Percentiles rank a stretch among this genome's conserved stretches.
phyloP scores from a whole-genome alignment of 352 stramenopile species.

The Peronospora belbahrii region DNA sequence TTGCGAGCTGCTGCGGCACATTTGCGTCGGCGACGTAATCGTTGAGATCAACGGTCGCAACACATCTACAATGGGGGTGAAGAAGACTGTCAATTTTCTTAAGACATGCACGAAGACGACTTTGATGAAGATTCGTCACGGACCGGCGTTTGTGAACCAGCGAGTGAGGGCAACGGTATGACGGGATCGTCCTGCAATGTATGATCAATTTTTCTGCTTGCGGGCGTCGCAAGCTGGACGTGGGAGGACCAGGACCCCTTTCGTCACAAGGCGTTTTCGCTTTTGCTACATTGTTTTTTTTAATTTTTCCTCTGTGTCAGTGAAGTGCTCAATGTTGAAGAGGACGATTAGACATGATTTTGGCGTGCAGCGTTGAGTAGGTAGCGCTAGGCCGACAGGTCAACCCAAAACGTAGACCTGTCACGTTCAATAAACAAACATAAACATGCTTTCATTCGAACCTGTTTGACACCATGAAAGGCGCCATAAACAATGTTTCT shows the following conservation, averaged over 20 bases:
- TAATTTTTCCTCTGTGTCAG: slow-evolving; percentile 32
- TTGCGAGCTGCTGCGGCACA: slow-evolving; percentile 75
- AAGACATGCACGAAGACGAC: slow-evolving; percentile 83
- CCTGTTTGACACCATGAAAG: not conserved
- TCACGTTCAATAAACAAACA: slow-evolving; percentile 17
- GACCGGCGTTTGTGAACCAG: slow-evolving; percentile 60
- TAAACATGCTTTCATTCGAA: slow-evolving; percentile 2
- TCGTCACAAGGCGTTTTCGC: not conserved
- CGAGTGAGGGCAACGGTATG: slow-evolving; percentile 70
- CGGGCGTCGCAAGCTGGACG: slow-evolving; percentile 10
- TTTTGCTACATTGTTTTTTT: slow-evolving; percentile 24
- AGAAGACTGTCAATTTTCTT: slow-evolving; percentile 85
- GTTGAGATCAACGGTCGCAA: slow-evolving; percentile 86
- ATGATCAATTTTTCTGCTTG: slow-evolving; percentile 26
- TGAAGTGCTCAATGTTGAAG: slow-evolving; percentile 45
- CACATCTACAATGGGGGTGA: slow-evolving; percentile 83
- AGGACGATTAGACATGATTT: slow-evolving; percentile 30
- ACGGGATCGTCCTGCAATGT: slow-evolving; percentile 21
- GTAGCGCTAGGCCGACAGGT: not conserved
- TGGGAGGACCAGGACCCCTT: not conserved
- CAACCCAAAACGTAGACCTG: slow-evolving; percentile 5
- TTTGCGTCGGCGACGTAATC: slow-evolving; percentile 79
- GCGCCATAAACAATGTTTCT: too few relatives aligned
- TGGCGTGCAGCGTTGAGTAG: slow-evolving; percentile 16
- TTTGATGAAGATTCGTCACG: slow-evolving; percentile 77